Evolutionary conservation across 805 yeast species (phyloP), one percentile per base, ranked within the genome.

Genomic region (Alloascoidea africana): DNA sequence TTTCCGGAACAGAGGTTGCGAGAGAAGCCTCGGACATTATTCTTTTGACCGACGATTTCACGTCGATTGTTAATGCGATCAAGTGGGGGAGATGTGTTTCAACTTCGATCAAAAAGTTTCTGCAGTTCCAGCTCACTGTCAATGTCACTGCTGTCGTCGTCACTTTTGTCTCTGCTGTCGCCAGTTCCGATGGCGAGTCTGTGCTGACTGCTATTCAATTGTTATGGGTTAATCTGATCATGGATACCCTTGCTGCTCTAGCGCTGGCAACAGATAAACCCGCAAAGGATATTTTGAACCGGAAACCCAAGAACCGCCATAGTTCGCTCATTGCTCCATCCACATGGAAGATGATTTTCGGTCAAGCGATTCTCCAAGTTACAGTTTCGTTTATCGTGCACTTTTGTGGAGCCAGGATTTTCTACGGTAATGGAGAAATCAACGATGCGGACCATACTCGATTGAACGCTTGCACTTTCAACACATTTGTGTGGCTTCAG

Each of bases 71-170:
- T 35, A 83, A 84, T 55, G 98, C 98, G 15, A 83, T 91, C 51
- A 83, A 85, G 58, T 91, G 98, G 98, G 98, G 98, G 38, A 72
- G 98, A 58, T 87, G 96, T 38, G 97, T 91, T 43, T 79, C 94
- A 16, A 77, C 80, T 18, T 86, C 96, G 2, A 94, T 91, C 52
- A 84, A 86, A 59, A 91, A 91, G 55, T 91, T 91, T 52, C 76
- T 91, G 55, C 98, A 91, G 60, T 91, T 91, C 59, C 98, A 91
- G 59, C 66, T 91, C 48, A 91, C 97, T 4, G 99, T 91, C 37
- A 91, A 91, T 53, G 72, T 91, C 36, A 89, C 98, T 18, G 99
- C 99, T n/a, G 95, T 89, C 44, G 66, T 81, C 2, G 68, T 91
- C 43, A 89, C 98, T 1, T 91, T 91, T 62, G 82, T 91, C 14